Evolutionary conservation across 768 basidiomycete species (phyloP), one percentile per base, ranked within the genome.

Genomic region (Pleurotus giganteus): DNA sequence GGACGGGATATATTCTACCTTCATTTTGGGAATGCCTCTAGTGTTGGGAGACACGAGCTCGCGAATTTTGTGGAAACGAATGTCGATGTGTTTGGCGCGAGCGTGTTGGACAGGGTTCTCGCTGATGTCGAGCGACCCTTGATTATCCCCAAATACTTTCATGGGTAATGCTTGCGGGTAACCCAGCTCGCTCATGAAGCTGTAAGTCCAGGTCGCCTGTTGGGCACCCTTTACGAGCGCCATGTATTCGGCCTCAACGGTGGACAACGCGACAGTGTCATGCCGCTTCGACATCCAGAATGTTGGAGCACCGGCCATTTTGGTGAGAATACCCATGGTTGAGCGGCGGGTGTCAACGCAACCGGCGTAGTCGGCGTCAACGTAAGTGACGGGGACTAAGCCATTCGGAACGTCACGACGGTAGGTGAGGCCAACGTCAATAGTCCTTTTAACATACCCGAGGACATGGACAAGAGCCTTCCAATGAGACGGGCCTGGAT

Each of bases 161-260:
- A 59, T 49, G 1, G 66, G 60, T 2, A 15, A 7, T 4, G 27
- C 8, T 1, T 53, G 32, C 0, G 36, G 24, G 9, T 56, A 46
- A 2, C 64, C 65, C 11, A 66, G 34, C 46, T 72, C 69, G 0
- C 47, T 4, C 1, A 73, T 15, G 17, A 69, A 55, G 8, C 58
- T 55, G 12, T 54, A 31, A 49, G 73, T 60, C 71, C 69, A 74
- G 8, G 65, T 21, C 1, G 57, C 53, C 36, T 69, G 57, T 43
- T 67, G 55, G 5, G 56, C 57, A 3, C 67, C 69, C 4, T 62
- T 53, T 0, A 54, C 51, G 1, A 64, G 53, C 5, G 69, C 62
- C 17, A 75, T 66, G 55, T 73, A 73, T 53, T 77, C 73, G 2
- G 72, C 70, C 56, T 75, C 71, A 1, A 60, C 64, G 0, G 69